Evolutionary conservation across 1,284 basidiomycete species (phyloP).

Genomic region (Laetiporus sulphureus): DNA sequence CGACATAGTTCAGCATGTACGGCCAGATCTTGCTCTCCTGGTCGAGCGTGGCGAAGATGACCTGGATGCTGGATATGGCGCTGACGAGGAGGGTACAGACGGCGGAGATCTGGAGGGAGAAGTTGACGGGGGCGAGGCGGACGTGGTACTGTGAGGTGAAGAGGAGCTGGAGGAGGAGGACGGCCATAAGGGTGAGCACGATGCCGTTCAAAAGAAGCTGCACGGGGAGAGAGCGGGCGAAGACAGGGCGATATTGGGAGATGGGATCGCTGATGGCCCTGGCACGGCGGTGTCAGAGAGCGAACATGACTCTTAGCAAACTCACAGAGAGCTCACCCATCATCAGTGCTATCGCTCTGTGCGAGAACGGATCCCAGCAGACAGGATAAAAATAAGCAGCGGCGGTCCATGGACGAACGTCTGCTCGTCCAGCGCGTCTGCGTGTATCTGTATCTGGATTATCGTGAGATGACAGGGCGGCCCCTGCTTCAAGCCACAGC

Average conservation of each 20-base stretch:
- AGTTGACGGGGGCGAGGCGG: conserved; percentile 90
- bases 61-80: conserved; percentile 66
- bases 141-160: conserved; percentile 98
- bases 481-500: too few relatives aligned
- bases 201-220: conserved; percentile 89
- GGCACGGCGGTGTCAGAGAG: conserved; percentile 3
- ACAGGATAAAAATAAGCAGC: neutral
- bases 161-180: conserved; percentile 86
- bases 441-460: too few relatives aligned
- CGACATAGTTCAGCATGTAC: conserved; percentile 91
- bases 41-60: conserved; percentile 60
- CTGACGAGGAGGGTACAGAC: conserved; percentile 76
- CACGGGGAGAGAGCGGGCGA: conserved; percentile 84
- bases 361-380: neutral
- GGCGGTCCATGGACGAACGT: neutral
- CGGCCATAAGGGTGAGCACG: conserved; percentile 78
- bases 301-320: neutral
- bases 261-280: conserved; percentile 57
- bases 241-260: conserved; percentile 65
- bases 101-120: conserved; percentile 80
- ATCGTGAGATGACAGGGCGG: too few relatives aligned
- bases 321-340: conserved; percentile 8
- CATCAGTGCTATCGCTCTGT: conserved; percentile 1
- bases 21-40: conserved; percentile 77
- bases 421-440: too few relatives aligned